Evolutionary conservation across 768 basidiomycete species (phyloP), one percentile per base, ranked within the genome.

Genomic region (Omphalotus guepiniiformis): DNA sequence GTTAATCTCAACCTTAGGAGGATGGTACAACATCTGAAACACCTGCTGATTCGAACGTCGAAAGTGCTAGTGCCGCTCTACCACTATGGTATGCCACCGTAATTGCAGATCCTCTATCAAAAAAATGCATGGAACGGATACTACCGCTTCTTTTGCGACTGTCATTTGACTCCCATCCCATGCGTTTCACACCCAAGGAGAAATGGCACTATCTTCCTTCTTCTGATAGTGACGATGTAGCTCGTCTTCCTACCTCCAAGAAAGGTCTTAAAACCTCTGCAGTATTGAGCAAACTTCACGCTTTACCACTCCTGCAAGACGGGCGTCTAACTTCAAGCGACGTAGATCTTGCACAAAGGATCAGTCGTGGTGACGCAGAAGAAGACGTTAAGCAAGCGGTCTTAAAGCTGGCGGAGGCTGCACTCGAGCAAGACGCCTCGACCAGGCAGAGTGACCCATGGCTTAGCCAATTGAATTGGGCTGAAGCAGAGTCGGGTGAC

Each of bases 381-480:
- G 61, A 64, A 0, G 57, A 65, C 0, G 48, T 72, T 21, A 59
- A 54, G n/a, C 51, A 63, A 3, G 61, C 55, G 9, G 57, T 87
- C 0, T 28, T 75, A 8, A 42, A 58, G 4, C 57, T 82, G 18
- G 81, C 79, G 1, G 60, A 69, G 37, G 44, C 58, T 6, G 51
- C 71, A 4, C 29, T 3, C 58, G 67, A 6, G 54, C 65, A 7
- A 43, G 54, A 22, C 51, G 49, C 23, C 37, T 23, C 27, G 58
- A 53, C 25, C 53, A 50, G 4, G 51, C 58, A 58, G 21, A 49
- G 64, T 11, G 78, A 87, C 55, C 72, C 74, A 21, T 89, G 80
- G 78, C 61, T 83, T 4, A 57, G 61, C 21, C 83, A 86, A 54
- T 73, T 93, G 6, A 80, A 90, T 49, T 92, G 88, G 90, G 75